Conservation (phyloP, 306 rosid genomes). For the Ceratonia siliqua region DNA sequence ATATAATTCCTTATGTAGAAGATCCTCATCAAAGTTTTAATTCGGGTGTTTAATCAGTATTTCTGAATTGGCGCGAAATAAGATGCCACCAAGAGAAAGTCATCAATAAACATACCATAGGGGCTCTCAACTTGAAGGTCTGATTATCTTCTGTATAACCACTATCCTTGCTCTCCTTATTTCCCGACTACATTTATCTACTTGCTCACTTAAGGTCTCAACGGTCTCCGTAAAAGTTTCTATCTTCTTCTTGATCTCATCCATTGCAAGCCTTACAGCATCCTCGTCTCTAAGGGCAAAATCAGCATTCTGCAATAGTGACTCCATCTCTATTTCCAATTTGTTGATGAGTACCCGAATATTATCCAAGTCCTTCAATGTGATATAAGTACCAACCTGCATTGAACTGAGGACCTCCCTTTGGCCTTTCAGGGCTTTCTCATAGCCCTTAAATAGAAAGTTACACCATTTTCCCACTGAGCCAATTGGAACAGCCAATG, state of each 20-base stretch:
- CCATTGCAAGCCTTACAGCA: constrained; percentile 64
- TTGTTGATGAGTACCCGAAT: constrained; percentile 52
- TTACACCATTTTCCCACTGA: constrained; percentile 92
- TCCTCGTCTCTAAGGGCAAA: constrained; percentile 78
- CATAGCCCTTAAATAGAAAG: constrained; percentile 62
- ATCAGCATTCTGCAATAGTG: constrained; percentile 54
- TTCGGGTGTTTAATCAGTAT: constrained; percentile 30
- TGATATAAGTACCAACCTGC: constrained; percentile 50
- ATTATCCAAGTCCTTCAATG: constrained; percentile 65
- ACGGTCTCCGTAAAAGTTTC: constrained; percentile 54
- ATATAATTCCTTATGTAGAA: constrained; percentile 17
- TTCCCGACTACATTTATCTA: constrained; percentile 61
- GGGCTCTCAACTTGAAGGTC: constrained; percentile 33
- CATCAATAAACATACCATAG: constrained; percentile 33
- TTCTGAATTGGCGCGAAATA: constrained; percentile 4
- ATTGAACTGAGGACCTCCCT: constrained; percentile 59
- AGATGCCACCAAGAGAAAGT: constrained; percentile 21
- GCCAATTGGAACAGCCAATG: constrained; percentile 77
- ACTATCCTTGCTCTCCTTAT: constrained; percentile 73
- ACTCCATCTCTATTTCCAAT: constrained; percentile 52
- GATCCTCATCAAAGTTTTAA: neutral
- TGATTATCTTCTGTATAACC: constrained; percentile 60
- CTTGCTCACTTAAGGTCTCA: constrained; percentile 62
- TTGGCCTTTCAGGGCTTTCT: constrained; percentile 53
- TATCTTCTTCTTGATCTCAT: constrained; percentile 81